phyloP scores from a whole-genome alignment of 495 filamentous ascomycete genomes.

The Aspergillus ellipticus region DNA sequence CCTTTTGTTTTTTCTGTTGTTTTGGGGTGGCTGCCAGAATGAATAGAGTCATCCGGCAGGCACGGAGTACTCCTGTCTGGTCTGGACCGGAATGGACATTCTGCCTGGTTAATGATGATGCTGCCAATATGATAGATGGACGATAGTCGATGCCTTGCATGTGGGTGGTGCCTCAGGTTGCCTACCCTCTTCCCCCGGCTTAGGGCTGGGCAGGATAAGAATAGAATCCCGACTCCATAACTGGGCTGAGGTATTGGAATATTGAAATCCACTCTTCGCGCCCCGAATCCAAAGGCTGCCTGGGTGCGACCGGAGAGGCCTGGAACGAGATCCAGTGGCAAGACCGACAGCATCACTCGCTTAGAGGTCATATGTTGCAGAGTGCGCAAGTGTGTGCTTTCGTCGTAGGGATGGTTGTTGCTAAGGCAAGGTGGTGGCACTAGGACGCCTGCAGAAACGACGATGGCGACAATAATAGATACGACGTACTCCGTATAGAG shows the following conservation, averaged over 20 bases:
- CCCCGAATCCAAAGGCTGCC: background rate
- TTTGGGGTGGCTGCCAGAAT: too few relatives aligned
- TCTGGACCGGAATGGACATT: background rate
- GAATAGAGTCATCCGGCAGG: too few relatives aligned
- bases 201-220: background rate
- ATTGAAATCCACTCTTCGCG: background rate
- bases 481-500: background rate
- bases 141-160: slow-evolving; percentile 5
- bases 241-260: background rate
- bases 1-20: background rate
- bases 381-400: background rate
- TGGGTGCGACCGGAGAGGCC: background rate
- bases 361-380: background rate
- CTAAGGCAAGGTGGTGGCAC: background rate
- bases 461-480: background rate
- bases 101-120: background rate
- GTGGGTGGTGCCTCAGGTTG: background rate
- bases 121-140: slow-evolving; percentile 2
- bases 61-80: too few relatives aligned
- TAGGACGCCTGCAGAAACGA: background rate
- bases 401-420: background rate
- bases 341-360: background rate
- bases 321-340: background rate
- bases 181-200: background rate
- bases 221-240: background rate